Conservation (phyloP, 257 asterid genomes). For the Solanum verrucosum region DNA sequence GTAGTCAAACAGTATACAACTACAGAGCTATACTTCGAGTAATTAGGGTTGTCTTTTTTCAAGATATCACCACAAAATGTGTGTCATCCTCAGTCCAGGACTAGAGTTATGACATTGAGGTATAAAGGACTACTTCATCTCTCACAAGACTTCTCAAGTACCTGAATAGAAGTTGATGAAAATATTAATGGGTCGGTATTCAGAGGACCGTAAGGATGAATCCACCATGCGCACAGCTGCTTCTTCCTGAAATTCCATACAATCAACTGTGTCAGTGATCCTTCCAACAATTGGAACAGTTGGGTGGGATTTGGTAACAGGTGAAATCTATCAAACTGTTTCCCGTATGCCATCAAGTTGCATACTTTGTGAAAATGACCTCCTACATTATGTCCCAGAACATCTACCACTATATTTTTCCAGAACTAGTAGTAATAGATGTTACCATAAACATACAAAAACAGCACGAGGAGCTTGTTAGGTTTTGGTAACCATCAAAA, state of each 20-base stretch:
- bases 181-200: conserved; percentile 77
- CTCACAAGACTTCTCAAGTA: neutral
- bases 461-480: neutral
- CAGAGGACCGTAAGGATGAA: conserved; percentile 54
- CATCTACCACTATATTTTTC: neutral
- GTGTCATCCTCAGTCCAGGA: neutral
- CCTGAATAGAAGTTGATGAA: conserved; percentile 91
- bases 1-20: neutral
- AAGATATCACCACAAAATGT: neutral
- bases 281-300: neutral
- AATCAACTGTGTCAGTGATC: neutral
- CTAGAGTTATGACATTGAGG: neutral
- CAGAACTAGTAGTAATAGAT: neutral
- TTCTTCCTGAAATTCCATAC: conserved; percentile 54
- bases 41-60: neutral
- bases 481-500: neutral
- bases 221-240: conserved; percentile 84
- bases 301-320: neutral
- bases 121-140: neutral
- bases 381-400: neutral
- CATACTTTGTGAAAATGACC: neutral
- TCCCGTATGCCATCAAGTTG: neutral
- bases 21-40: neutral
- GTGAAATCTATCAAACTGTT: neutral
- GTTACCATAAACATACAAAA: neutral